Percentiles rank a stretch among this genome's conserved stretches.
phyloP scores from a whole-genome alignment of 108 stramenopile genomes.

The Heterococcus sp. region DNA sequence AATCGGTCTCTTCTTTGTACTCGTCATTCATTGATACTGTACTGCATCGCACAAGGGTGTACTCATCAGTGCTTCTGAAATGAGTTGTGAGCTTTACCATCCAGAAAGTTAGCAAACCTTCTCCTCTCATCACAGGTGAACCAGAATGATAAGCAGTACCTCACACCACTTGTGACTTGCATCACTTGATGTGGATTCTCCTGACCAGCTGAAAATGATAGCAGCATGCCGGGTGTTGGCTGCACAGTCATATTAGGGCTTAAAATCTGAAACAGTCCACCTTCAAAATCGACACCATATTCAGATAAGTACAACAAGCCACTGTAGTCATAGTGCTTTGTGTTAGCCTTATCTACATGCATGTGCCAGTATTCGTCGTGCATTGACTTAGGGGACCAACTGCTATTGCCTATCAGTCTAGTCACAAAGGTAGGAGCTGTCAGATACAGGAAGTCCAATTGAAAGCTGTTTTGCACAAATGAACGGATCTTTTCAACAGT shows the following conservation, averaged over 20 bases:
- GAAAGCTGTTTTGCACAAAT: not conserved
- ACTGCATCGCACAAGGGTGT: no score
- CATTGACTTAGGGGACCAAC: not conserved
- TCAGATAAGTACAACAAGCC: not conserved
- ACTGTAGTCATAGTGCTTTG: not conserved
- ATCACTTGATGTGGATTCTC: not conserved
- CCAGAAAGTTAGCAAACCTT: not conserved
- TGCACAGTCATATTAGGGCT: not conserved
- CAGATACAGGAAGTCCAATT: not conserved
- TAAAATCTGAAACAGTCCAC: not conserved
- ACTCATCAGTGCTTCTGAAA: no score
- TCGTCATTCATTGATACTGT: no score
- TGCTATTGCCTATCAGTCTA: not conserved
- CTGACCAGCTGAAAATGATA: not conserved
- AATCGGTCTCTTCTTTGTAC: no score
- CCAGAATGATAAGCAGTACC: not conserved
- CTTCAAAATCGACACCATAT: not conserved
- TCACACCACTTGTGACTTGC: not conserved
- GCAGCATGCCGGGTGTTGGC: not conserved
- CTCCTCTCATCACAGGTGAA: not conserved
- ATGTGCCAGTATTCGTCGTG: slow-evolving; percentile 5
- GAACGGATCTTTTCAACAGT: not conserved
- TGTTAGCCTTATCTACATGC: not conserved
- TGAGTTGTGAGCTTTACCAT: not conserved
- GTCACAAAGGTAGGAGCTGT: not conserved